Evolutionary conservation across 1,139 yeast species (phyloP).

Genomic region (Blastobotrys buckinghamii): DNA sequence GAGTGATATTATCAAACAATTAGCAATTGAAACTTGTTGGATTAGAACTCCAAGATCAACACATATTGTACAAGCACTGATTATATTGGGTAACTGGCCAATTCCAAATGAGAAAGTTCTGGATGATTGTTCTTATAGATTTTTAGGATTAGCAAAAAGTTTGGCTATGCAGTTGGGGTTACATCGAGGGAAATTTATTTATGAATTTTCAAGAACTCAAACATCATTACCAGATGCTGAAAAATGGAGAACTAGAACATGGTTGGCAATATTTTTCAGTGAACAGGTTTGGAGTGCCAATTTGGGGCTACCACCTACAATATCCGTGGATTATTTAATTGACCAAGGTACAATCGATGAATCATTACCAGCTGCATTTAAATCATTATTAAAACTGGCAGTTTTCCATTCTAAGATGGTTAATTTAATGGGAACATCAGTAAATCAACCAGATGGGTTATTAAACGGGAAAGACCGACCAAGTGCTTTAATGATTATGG

Average conservation of each 20-base stretch:
- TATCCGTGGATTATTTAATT: slow-evolving; percentile 75
- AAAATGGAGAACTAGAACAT: slow-evolving; percentile 88
- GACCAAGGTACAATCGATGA: slow-evolving; percentile 72
- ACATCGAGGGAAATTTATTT: slow-evolving; percentile 86
- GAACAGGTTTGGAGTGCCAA: slow-evolving; percentile 91
- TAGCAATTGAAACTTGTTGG: slow-evolving; percentile 93
- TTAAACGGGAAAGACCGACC: slow-evolving; percentile 81
- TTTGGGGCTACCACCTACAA: slow-evolving; percentile 81
- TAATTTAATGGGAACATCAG: slow-evolving; percentile 82
- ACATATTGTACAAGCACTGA: slow-evolving; percentile 83
- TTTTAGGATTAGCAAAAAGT: slow-evolving; percentile 79
- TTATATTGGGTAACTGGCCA: slow-evolving; percentile 86
- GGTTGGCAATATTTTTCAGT: slow-evolving; percentile 83
- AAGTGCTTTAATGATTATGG: slow-evolving; percentile 67
- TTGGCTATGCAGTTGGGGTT: slow-evolving; percentile 85
- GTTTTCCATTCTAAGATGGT: slow-evolving; percentile 82
- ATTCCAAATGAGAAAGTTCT: slow-evolving; percentile 87
- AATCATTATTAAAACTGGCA: slow-evolving; percentile 67
- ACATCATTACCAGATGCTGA: slow-evolving; percentile 86
- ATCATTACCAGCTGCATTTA: slow-evolving; percentile 59
- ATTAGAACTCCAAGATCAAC: slow-evolving; percentile 89
- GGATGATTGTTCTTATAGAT: slow-evolving; percentile 88
- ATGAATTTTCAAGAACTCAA: slow-evolving; percentile 87
- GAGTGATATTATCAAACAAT: slow-evolving; percentile 72
- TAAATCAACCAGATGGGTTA: slow-evolving; percentile 85